Evolutionary conservation across 1,284 basidiomycete genomes (phyloP).

Genomic region (Pyrrhoderma noxium): DNA sequence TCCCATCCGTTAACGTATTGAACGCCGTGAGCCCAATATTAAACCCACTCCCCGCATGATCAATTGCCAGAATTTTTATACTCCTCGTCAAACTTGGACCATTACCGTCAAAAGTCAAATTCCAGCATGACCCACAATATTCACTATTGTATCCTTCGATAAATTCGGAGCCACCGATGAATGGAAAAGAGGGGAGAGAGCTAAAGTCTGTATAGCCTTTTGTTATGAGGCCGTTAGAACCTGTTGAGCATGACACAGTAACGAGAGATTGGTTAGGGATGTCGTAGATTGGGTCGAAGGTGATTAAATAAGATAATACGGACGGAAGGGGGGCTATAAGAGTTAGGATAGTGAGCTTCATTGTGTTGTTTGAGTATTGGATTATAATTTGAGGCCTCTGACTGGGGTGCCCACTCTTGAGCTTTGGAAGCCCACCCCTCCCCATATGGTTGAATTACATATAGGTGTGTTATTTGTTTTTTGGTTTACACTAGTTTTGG

Average conservation of each 20-base stretch:
- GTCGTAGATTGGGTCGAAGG: slow-evolving; percentile 40
- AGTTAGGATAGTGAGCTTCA: not conserved
- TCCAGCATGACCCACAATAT: slow-evolving; percentile 45
- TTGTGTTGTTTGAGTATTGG: too few relatives aligned
- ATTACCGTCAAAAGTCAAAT: slow-evolving; percentile 33
- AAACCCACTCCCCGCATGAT: slow-evolving; percentile 33
- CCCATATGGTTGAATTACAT: too few relatives aligned
- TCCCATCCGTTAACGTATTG: slow-evolving; percentile 20
- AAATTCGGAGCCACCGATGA: slow-evolving; percentile 37
- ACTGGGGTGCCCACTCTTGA: too few relatives aligned
- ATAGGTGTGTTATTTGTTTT: too few relatives aligned
- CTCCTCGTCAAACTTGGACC: slow-evolving; percentile 29
- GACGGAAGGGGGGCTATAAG: not conserved
- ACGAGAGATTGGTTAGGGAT: slow-evolving; percentile 28
- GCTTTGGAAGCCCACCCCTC: too few relatives aligned
- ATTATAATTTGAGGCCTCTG: too few relatives aligned
- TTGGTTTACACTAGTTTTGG: too few relatives aligned
- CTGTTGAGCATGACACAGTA: slow-evolving; percentile 45
- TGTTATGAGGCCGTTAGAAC: slow-evolving; percentile 36
- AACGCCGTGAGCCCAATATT: slow-evolving; percentile 28
- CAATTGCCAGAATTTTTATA: slow-evolving; percentile 29
- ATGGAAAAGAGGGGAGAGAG: slow-evolving; percentile 35
- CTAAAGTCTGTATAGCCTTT: slow-evolving; percentile 35
- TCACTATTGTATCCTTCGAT: slow-evolving; percentile 38
- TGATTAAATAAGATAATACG: slow-evolving; percentile 30